Conservation (phyloP, 1,284 basidiomycete species). For the Malassezia furfur region DNA sequence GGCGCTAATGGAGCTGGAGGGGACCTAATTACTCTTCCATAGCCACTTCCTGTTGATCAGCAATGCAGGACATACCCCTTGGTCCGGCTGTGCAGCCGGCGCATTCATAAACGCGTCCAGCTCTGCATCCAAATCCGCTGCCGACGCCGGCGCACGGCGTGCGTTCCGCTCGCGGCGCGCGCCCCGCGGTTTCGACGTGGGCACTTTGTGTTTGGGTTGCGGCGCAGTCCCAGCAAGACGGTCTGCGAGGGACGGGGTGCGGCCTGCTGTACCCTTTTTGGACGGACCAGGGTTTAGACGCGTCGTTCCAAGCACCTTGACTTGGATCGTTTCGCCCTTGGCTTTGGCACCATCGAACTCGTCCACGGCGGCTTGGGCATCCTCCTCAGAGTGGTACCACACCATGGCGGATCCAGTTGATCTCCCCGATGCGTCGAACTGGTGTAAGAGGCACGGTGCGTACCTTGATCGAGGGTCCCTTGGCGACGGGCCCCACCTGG, state of each 20-base stretch:
- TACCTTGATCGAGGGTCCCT: constrained; percentile 7
- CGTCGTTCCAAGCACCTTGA: neutral
- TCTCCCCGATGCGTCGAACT: constrained; percentile 12
- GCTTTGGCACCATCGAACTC: neutral
- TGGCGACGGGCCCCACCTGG: neutral
- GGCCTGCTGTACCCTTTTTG: neutral
- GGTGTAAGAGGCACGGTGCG: neutral
- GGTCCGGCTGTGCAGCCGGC: neutral
- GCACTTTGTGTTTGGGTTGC: neutral
- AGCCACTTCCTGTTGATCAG: neutral
- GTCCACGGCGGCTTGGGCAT: neutral
- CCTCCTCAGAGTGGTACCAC: constrained; percentile 1
- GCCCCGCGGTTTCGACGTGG: neutral
- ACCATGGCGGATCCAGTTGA: constrained; percentile 4
- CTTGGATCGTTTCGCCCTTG: neutral
- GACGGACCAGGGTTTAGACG: neutral
- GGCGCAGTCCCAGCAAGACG: neutral
- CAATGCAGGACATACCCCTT: neutral
- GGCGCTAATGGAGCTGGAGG: constrained; percentile 7
- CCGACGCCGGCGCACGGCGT: neutral
- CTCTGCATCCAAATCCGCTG: constrained; percentile 7
- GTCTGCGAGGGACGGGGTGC: neutral
- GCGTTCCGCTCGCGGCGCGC: neutral
- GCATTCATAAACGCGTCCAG: constrained; percentile 11
- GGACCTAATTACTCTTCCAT: neutral